These are phyloP conservation scores for Straminergon stramineum DNA, from an alignment of 225 moss, liverwort and hornwort species.

Conservation along the genomic window DNA sequence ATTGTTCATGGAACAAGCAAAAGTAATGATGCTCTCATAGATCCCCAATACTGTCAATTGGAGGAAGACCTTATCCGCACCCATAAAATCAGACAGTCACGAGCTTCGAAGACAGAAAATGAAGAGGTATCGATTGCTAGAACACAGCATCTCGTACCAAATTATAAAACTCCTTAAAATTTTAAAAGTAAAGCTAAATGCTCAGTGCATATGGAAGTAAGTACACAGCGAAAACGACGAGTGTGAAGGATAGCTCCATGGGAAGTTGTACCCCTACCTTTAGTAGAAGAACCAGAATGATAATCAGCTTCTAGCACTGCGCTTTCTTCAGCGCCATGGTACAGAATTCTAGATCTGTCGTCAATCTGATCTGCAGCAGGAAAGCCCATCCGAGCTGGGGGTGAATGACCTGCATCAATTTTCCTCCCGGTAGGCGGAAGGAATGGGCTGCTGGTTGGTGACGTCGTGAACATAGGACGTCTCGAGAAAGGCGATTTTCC, in stretches of 20 bases:
- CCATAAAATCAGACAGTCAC: neutral
- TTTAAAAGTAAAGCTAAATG: neutral
- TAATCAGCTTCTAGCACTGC: conserved; percentile 29
- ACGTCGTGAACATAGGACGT: conserved; percentile 42
- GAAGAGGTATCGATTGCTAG: neutral
- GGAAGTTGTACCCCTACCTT: conserved; percentile 15
- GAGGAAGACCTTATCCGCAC: neutral
- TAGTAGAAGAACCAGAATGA: conserved; percentile 27
- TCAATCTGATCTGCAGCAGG: conserved; percentile 44
- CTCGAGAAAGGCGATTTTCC: conserved; percentile 30
- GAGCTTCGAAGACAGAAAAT: neutral
- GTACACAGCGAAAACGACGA: neutral
- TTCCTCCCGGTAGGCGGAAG: conserved; percentile 61
- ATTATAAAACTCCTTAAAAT: neutral
- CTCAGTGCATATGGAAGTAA: neutral
- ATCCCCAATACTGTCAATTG: neutral
- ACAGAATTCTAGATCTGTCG: conserved; percentile 49
- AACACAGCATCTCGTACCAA: neutral
- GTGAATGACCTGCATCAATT: conserved; percentile 36
- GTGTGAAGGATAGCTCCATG: neutral
- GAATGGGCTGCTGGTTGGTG: conserved; percentile 55
- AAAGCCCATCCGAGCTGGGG: conserved; percentile 45
- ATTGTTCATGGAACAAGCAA: neutral
- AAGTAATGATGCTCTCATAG: neutral
- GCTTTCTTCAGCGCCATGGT: conserved; percentile 36